Conservation (phyloP, 176 grass and related monocot genomes). For the Chrysopogon serrulatus region DNA sequence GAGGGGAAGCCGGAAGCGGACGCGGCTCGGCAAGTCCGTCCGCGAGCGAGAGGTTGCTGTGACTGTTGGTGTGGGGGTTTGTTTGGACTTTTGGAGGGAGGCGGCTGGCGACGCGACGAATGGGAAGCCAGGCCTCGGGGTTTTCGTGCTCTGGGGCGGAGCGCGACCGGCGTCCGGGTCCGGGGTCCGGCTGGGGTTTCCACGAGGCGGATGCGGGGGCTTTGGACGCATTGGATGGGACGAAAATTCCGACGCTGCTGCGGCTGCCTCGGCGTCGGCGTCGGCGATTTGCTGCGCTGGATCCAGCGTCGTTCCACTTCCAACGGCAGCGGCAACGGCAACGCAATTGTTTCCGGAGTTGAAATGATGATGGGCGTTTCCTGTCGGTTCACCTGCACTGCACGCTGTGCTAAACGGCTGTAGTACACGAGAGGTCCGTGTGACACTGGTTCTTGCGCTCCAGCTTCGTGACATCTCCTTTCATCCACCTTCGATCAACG, state of each 20-base stretch:
- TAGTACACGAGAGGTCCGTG: neutral
- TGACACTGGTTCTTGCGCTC: neutral
- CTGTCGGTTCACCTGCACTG: neutral
- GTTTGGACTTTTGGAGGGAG: neutral
- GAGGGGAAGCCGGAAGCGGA: neutral
- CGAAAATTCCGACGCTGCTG: neutral
- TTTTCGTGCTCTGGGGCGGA: constrained; percentile 6
- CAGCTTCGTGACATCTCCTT: neutral
- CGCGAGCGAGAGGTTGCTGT: neutral
- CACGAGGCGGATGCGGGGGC: neutral
- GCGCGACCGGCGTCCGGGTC: neutral
- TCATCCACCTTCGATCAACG: neutral
- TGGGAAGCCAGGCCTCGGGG: neutral
- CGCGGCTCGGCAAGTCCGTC: neutral
- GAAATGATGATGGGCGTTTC: neutral
- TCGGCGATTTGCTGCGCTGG: neutral
- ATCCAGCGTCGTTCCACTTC: neutral
- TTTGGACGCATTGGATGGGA: neutral
- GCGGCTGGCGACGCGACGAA: constrained; percentile 21
- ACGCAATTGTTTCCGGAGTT: neutral
- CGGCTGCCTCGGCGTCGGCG: neutral
- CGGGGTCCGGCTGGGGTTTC: neutral
- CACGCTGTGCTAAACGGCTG: neutral
- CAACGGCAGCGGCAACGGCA: neutral
- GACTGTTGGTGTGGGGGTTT: neutral